Base-by-base conservation (phyloP, 129 eudicot species). In the Arctium minus region DNA sequence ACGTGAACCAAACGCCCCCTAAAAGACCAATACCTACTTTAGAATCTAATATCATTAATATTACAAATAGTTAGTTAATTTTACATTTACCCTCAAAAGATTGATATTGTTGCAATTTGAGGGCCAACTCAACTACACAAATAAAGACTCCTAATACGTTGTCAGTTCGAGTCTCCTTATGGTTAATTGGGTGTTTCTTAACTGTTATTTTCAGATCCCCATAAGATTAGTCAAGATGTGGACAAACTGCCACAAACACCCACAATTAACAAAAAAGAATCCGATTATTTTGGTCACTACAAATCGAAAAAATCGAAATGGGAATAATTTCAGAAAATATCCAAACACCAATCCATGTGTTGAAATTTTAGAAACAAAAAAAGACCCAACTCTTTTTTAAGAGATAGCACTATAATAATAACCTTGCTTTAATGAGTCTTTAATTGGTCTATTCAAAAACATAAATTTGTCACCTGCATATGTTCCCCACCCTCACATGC, bases 401-500 rank as follows among this genome's bases (percentile, higher is more conserved):
- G 75, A 69, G 13, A 27, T 39, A 3, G 7, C 18, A 32, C 46
- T 46, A 46, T 9, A 46, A 46, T 46, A 46, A 46, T 42, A 42
- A 78, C 39, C 38, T 62, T 62, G 74, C 70, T 11, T 40, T 78
- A 39, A 77, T 15, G 78, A 50, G 74, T 37, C 68, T 56, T 50
- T 50, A 50, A 50, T 84, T 79, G 62, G 83, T 64, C 87, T 79
- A 84, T 39, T 73, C 8, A 62, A 76, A 84, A 84, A 27, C 42
- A 64, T 79, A 84, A 79, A 73, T 84, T 40, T 79, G 87, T 46
- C 79, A 84, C 80, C 83, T 79, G 70, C 87, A 79, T 84, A 76
- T 77, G 87, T 84, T 65, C 83, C 90, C 91, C 89, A 86, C 83
- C 84, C 80, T 32, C 83, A 88, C 91, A 88, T 88, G 89, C 89